These are phyloP conservation scores for Juglanconis oblonga DNA, from an alignment of 2,329 filamentous ascomycete species.

Conservation along the genomic window DNA sequence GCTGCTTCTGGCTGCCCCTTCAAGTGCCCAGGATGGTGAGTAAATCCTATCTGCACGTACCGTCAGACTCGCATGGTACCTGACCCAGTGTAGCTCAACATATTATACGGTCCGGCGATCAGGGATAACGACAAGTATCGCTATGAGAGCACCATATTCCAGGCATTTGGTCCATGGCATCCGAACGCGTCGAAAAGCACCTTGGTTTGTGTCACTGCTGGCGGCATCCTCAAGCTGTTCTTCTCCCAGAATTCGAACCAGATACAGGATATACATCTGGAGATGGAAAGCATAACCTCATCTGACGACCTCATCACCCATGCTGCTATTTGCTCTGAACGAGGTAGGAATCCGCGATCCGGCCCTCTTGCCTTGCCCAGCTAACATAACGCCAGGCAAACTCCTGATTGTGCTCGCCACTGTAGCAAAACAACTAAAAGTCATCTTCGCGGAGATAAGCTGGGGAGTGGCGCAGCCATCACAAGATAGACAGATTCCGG, in stretches of 20 bases:
- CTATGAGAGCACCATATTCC: conserved; percentile 65
- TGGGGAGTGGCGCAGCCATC: conserved; percentile 64
- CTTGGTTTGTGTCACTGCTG: conserved; percentile 72
- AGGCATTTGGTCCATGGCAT: conserved; percentile 70
- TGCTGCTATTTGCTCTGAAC: conserved; percentile 72
- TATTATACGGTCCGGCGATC: conserved; percentile 59
- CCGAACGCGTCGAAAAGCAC: conserved; percentile 69
- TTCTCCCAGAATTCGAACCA: conserved; percentile 72
- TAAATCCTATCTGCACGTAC: conserved; percentile 21
- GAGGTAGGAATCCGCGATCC: conserved; percentile 47
- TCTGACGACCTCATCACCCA: conserved; percentile 78
- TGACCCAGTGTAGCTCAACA: conserved; percentile 36
- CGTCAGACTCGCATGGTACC: not conserved
- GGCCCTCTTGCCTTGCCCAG: conserved; percentile 1
- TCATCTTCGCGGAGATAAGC: conserved; percentile 70
- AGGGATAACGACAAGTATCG: conserved; percentile 62
- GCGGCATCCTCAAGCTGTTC: conserved; percentile 70
- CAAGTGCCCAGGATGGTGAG: conserved; percentile 27
- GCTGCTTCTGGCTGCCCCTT: conserved; percentile 79
- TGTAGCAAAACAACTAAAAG: conserved; percentile 66
- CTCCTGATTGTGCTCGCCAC: conserved; percentile 68
- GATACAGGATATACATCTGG: conserved; percentile 69
- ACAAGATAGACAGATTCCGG: conserved; percentile 51
- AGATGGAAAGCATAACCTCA: conserved; percentile 69
- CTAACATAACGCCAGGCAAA: conserved; percentile 38